Evolutionary conservation across 139 green algal genomes (phyloP), one percentile per base, ranked within the genome.

Genomic region (Auxenochlorella pyrenoidosa): DNA sequence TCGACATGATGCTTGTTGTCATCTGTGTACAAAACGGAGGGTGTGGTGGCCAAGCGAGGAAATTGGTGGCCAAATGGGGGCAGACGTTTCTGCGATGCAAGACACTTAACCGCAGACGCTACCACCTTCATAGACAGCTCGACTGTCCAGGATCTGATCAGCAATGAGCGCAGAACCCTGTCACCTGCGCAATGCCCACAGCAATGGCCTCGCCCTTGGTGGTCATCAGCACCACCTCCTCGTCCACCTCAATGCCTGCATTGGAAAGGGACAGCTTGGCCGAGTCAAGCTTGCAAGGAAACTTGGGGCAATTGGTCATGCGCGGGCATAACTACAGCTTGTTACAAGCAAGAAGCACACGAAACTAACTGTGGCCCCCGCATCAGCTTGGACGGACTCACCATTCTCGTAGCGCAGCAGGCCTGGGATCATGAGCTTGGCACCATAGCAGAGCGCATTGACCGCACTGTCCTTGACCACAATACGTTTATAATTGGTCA

Each of bases 401-500:
- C 80, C 80, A 58, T 51, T 85, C 83, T 98, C 96, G 88, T 95
- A 99, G 68, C 96, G 92, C 86, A 99, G 93, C 86, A 99, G 89
- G 32, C 98, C 98, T 0, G 97, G 94, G 66, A 99, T 94, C 98
- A 99, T 99, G 75, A 99, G 94, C 92, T 99, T 99, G 77, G 98
- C 98, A 44, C 98, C 98, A 84, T 99, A 99, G 95, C 98, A 99
- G 85, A 99, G 94, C n/a, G 98, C 98, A 84, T 99, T 99, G 28
- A 99, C 94, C 0, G 98, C 97, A 30, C 85, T 95, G 93, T 99
- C 98, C 93, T 99, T 99, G 38, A 99, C 95, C 75, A 99, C 98
- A 21, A 98, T 54, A 28, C 98, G 94, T 93, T 99, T 99, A 94
- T 96, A 99, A 84, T 89, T 97, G 32, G 94, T 98, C 4, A 99